phyloP scores from a whole-genome alignment of 2,329 filamentous ascomycete species.

The Cercospora sp. region DNA sequence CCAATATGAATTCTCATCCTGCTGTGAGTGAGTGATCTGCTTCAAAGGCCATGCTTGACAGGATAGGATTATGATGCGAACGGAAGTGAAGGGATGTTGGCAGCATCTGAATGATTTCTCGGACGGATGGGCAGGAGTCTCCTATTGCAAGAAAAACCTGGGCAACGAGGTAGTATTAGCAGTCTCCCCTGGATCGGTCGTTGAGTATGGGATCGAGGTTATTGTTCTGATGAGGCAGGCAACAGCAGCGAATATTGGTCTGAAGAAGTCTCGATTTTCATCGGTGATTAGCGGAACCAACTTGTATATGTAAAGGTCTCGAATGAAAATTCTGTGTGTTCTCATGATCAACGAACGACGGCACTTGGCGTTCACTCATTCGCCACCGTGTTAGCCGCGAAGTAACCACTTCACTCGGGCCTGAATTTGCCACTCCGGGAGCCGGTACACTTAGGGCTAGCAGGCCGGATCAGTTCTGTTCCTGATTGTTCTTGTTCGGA shows the following conservation, averaged over 20 bases:
- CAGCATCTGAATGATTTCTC: background rate
- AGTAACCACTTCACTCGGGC: background rate
- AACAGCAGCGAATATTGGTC: background rate
- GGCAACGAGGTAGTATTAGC: background rate
- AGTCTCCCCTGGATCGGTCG: background rate
- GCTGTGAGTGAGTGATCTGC: background rate
- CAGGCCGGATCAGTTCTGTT: background rate
- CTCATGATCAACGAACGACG: background rate
- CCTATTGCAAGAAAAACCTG: background rate
- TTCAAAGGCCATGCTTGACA: background rate
- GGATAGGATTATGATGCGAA: background rate
- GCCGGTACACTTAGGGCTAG: background rate
- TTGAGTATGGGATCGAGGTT: background rate
- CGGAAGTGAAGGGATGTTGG: background rate
- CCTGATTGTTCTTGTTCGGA: background rate
- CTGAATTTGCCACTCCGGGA: background rate
- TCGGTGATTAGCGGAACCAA: background rate
- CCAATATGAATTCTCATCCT: background rate
- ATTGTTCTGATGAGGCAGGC: background rate
- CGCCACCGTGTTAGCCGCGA: background rate
- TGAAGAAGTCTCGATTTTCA: background rate
- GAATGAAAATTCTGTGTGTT: background rate
- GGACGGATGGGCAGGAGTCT: background rate
- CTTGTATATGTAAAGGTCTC: background rate
- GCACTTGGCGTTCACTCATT: background rate